A percentile compares a stretch with the other conserved stretches of the same genome.
Conservation (phyloP, 257 asterid genomes). For the Apocynum venetum region DNA sequence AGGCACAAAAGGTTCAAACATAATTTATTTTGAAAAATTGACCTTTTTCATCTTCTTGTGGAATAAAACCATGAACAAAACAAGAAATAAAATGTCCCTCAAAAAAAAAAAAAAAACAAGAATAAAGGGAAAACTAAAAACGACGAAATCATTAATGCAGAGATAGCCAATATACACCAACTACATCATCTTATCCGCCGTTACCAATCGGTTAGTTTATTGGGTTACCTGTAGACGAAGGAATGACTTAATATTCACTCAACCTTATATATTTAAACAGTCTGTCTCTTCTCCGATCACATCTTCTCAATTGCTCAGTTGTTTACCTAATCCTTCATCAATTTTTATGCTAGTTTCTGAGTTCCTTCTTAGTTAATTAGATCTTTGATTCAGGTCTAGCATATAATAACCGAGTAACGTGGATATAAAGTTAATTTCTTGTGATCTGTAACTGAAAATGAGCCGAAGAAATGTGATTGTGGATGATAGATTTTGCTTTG, state of each 20-base stretch:
- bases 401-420: no score
- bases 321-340: background rate
- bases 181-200: background rate
- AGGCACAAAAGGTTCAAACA: no score
- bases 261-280: no score
- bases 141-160: background rate
- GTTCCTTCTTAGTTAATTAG: no score
- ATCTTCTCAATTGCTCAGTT: background rate
- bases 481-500: constrained; percentile 32
- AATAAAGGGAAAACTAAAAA: background rate
- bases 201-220: background rate
- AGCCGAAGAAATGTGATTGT: constrained; percentile 31
- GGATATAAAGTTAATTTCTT: no score
- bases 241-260: no score
- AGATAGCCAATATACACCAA: background rate
- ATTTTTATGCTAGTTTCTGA: background rate
- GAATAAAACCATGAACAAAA: no score
- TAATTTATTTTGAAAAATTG: no score
- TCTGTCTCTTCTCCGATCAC: background rate
- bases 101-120: no score
- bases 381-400: no score
- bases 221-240: background rate
- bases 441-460: background rate
- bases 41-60: no score
- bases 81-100: no score